A percentile compares a stretch with the other conserved stretches of the same genome.
These are phyloP conservation scores for Bretziella fagacearum DNA, from an alignment of 2,329 filamentous ascomycete genomes.

Conservation along the genomic window DNA sequence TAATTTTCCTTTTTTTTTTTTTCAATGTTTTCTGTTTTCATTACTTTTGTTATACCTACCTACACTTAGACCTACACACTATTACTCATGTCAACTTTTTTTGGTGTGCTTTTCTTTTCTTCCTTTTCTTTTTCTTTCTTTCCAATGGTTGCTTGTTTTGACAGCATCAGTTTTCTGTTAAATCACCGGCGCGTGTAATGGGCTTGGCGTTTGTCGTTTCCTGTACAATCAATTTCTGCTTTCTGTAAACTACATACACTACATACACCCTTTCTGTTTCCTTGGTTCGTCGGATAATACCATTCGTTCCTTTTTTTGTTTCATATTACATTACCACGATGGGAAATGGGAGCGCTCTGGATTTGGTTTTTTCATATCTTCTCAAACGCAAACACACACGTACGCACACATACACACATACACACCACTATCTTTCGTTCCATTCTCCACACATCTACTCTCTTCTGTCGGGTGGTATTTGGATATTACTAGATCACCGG, in stretches of 20 bases:
- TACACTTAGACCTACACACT: background rate
- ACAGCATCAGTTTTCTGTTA: background rate
- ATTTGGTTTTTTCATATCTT: background rate
- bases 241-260: too few species aligned
- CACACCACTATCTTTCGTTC: too few species aligned
- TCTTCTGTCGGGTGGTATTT: too few species aligned
- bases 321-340: background rate
- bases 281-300: too few species aligned
- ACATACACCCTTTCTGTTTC: too few species aligned
- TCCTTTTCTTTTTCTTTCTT: slow-evolving; percentile 8
- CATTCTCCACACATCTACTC: too few species aligned
- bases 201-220: slow-evolving; percentile 10
- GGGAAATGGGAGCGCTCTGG: background rate
- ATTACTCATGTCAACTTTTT: too few species aligned
- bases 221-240: background rate
- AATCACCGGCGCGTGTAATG: slow-evolving; percentile 10
- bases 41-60: background rate
- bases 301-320: background rate
- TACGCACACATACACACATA: too few species aligned
- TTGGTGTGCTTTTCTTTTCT: slow-evolving; percentile 17
- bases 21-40: slow-evolving; percentile 16
- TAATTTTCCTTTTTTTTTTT: slow-evolving; percentile 16
- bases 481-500: too few species aligned
- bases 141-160: slow-evolving; percentile 12
- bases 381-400: background rate